Conservation (phyloP, 306 rosid genomes). For the Luffa acutangula region DNA sequence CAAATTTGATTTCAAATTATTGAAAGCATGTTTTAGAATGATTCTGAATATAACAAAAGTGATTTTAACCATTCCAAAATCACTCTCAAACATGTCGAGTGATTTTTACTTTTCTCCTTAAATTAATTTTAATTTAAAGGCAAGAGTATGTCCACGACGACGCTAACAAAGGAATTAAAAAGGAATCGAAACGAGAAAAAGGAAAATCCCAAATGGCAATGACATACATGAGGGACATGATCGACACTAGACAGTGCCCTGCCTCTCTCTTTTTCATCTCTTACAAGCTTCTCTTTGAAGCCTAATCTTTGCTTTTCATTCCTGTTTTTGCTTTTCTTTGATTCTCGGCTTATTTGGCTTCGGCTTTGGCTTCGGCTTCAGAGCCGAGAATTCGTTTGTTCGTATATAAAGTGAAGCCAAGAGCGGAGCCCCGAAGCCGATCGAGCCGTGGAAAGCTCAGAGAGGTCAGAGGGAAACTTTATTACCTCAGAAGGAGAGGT, state of each 20-base stretch:
- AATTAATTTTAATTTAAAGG: background rate
- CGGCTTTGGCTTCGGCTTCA: background rate
- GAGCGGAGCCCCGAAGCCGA: background rate
- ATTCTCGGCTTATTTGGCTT: slow-evolving; percentile 16
- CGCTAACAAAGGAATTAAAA: background rate
- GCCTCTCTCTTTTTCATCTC: slow-evolving; percentile 27
- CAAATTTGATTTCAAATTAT: too few relatives aligned
- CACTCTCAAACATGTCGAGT: too few relatives aligned
- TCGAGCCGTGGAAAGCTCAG: background rate
- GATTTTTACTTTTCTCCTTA: too few relatives aligned
- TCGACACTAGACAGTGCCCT: background rate
- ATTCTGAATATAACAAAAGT: too few relatives aligned
- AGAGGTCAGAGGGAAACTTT: background rate
- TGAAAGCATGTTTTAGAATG: too few relatives aligned
- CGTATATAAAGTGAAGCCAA: background rate
- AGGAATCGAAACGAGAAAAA: background rate
- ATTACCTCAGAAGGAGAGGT: background rate
- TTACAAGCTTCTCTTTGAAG: slow-evolving; percentile 36
- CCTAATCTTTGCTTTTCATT: background rate
- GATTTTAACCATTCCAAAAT: too few relatives aligned
- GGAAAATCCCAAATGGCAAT: background rate
- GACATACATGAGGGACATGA: slow-evolving; percentile 22
- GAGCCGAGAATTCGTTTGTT: background rate
- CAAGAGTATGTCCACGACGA: background rate
- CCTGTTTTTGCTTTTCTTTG: slow-evolving; percentile 2